A percentile compares a stretch with the other conserved stretches of the same genome.
phyloP scores from a whole-genome alignment of 345 rosid genomes.

The Nephelium lappaceum region DNA sequence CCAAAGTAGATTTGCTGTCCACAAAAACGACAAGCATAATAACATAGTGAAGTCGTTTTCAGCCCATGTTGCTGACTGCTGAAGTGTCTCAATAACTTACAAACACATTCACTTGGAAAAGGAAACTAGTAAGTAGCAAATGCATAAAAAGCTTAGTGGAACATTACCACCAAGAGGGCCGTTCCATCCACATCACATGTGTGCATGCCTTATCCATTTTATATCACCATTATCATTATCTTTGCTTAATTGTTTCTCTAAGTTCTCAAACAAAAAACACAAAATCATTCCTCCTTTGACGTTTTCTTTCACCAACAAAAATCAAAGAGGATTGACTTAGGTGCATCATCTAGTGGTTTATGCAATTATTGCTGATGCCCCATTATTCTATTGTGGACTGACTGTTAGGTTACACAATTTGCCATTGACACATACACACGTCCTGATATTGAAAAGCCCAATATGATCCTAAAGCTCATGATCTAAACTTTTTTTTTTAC shows the following conservation, averaged over 20 bases:
- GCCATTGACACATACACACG: no score
- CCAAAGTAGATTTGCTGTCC: no score
- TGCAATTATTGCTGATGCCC: neutral
- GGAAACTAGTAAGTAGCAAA: no score
- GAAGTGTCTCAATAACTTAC: neutral
- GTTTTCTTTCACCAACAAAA: neutral
- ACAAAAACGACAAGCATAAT: no score
- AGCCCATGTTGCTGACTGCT: neutral
- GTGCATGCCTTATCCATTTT: neutral
- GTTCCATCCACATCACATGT: neutral
- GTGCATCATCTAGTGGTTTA: neutral
- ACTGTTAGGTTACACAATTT: no score
- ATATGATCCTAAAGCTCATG: no score
- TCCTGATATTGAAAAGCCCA: no score
- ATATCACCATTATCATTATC: neutral
- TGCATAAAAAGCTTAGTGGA: neutral
- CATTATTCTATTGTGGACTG: no score
- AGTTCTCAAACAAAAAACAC: no score
- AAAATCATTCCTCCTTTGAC: neutral
- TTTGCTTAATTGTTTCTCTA: neutral
- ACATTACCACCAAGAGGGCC: neutral
- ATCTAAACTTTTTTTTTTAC: no score
- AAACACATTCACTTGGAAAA: neutral
- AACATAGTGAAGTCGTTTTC: no score
- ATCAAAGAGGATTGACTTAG: neutral